phyloP scores from a whole-genome alignment of 805 yeast genomes.

The Nakazawaea anatomiae region DNA sequence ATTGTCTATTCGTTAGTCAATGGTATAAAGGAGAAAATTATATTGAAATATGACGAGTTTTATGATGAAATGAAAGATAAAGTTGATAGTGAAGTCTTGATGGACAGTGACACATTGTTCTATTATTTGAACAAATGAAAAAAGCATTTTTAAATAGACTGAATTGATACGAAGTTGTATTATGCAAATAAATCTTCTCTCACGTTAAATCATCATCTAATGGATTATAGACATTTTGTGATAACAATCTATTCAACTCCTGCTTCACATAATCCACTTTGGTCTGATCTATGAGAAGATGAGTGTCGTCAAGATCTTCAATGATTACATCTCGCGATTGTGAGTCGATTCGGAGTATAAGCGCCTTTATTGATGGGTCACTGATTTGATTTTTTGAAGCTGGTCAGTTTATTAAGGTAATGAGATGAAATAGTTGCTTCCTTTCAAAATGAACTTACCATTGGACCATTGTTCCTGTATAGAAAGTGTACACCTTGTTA shows the following conservation, averaged over 20 bases:
- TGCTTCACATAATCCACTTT: slow-evolving; percentile 71
- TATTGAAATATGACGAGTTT: slow-evolving; percentile 52
- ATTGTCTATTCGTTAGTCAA: slow-evolving; percentile 50
- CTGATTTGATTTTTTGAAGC: slow-evolving; percentile 24
- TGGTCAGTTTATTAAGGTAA: no score
- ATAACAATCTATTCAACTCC: slow-evolving; percentile 69
- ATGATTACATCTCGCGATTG: slow-evolving; percentile 60
- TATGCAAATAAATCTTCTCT: neutral
- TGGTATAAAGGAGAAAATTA: slow-evolving; percentile 58
- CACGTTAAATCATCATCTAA: slow-evolving; percentile 57
- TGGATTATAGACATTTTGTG: slow-evolving; percentile 83
- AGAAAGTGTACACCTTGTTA: neutral
- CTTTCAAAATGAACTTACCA: slow-evolving; percentile 22
- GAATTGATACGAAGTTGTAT: neutral
- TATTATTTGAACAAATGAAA: slow-evolving; percentile 24
- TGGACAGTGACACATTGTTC: slow-evolving; percentile 60
- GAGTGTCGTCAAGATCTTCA: slow-evolving; percentile 91
- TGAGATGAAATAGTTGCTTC: no score
- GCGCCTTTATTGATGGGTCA: slow-evolving; percentile 90
- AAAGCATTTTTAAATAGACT: neutral
- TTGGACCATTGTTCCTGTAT: slow-evolving; percentile 34
- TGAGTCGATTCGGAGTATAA: slow-evolving; percentile 77
- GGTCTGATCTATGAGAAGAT: slow-evolving; percentile 71
- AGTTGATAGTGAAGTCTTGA: slow-evolving; percentile 17
- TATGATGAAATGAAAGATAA: slow-evolving; percentile 23